These are phyloP conservation scores for Tagetes erecta DNA, from an alignment of 129 eudicot species.

Conservation along the genomic window DNA sequence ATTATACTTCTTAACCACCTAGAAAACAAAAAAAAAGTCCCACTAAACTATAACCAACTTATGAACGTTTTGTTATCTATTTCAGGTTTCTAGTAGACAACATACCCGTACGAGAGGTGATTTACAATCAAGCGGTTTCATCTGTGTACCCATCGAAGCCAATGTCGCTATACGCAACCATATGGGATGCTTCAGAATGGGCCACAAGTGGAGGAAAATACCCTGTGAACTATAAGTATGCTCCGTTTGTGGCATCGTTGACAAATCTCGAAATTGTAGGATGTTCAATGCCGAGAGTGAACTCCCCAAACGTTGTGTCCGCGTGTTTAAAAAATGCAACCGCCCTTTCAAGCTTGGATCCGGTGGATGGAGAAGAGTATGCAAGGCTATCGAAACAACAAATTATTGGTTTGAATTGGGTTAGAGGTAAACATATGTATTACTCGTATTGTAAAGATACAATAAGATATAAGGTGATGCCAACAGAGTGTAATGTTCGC, in stretches of 20 bases:
- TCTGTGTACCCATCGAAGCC: conserved; percentile 86
- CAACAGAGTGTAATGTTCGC: conserved; percentile 66
- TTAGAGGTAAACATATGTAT: conserved; percentile 72
- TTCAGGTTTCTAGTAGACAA: conserved; percentile 93
- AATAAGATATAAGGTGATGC: conserved; percentile 64
- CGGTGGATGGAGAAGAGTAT: conserved; percentile 74
- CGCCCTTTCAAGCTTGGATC: conserved; percentile 59
- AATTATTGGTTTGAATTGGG: conserved; percentile 60
- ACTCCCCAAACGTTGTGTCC: background rate
- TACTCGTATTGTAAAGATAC: conserved; percentile 87
- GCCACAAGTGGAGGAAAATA: conserved; percentile 92
- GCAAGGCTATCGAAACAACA: conserved; percentile 67
- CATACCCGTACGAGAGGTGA: conserved; percentile 83
- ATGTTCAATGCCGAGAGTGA: conserved; percentile 45
- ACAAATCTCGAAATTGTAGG: conserved; percentile 65
- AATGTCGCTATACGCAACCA: conserved; percentile 76
- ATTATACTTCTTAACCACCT: background rate
- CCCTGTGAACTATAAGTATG: conserved; percentile 66
- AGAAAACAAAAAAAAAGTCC: background rate
- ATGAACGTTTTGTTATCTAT: background rate
- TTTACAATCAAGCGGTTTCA: conserved; percentile 52
- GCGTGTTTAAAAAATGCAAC: conserved; percentile 43
- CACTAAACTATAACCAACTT: background rate
- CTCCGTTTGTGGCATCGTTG: conserved; percentile 65
- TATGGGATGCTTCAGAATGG: conserved; percentile 98